Percentiles rank a stretch among this genome's conserved stretches.
These are phyloP conservation scores for Oryza coarctata DNA, from an alignment of 176 grass and related monocot species.

Conservation along the genomic window DNA sequence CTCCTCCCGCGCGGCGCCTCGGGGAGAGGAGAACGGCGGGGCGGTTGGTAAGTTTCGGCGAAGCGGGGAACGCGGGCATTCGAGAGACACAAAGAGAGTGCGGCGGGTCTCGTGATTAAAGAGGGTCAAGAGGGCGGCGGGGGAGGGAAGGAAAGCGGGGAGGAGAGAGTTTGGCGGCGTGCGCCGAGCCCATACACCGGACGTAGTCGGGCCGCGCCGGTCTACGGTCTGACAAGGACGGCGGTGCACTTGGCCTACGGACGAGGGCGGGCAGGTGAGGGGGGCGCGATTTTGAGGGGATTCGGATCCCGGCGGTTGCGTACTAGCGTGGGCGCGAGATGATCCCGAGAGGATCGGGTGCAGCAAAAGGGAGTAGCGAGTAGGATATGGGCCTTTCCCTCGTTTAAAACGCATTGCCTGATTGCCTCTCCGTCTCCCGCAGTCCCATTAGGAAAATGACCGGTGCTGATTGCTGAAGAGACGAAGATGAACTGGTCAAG, in stretches of 20 bases:
- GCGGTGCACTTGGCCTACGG: not conserved
- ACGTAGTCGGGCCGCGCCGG: not conserved
- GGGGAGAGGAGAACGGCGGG: not conserved
- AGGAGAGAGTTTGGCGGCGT: not conserved
- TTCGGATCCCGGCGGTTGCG: not conserved
- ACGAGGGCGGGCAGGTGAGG: not conserved
- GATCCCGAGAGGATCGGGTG: not conserved
- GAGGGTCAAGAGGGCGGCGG: not conserved
- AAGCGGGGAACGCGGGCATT: not conserved
- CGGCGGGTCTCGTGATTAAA: constrained; percentile 30
- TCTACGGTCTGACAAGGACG: not conserved
- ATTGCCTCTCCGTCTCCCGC: not conserved
- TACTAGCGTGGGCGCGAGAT: not conserved
- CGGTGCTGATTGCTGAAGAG: not conserved
- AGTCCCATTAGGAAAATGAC: not conserved
- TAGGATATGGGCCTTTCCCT: not conserved
- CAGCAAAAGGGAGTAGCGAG: not conserved
- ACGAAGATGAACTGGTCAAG: not conserved
- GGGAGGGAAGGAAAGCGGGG: not conserved
- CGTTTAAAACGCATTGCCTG: not conserved
- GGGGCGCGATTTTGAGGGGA: constrained; percentile 18
- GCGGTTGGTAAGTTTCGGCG: constrained; percentile 10
- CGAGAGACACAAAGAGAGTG: not conserved
- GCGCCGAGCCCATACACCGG: constrained; percentile 24
- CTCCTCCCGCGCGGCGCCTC: not conserved